These are phyloP conservation scores for Pyrrhoderma noxium DNA, from an alignment of 1,284 basidiomycete genomes.

Conservation along the genomic window DNA sequence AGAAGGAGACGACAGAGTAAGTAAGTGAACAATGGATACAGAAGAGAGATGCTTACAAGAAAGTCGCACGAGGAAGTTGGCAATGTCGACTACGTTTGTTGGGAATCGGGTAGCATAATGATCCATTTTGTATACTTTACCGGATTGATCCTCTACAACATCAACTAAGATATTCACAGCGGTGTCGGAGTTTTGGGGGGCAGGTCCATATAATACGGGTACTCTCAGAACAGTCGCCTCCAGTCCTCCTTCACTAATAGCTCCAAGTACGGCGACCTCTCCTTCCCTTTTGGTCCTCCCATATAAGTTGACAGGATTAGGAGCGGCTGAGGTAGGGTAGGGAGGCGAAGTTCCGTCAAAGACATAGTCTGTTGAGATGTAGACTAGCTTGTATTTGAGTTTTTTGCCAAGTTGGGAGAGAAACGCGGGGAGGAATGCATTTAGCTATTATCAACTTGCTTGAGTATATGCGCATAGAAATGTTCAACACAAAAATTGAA, in stretches of 20 bases:
- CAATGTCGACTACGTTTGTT: constrained; percentile 73
- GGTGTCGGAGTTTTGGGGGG: constrained; percentile 66
- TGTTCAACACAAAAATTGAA: background rate
- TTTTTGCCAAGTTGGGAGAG: constrained; percentile 53
- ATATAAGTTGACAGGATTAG: constrained; percentile 74
- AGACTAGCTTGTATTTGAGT: constrained; percentile 55
- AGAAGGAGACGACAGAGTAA: constrained; percentile 17
- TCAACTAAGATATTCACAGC: constrained; percentile 77
- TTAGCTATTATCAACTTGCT: constrained; percentile 43
- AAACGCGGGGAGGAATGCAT: constrained; percentile 54
- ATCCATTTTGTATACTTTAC: constrained; percentile 80
- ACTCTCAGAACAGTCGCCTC: constrained; percentile 64
- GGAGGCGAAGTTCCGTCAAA: constrained; percentile 80
- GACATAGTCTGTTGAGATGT: constrained; percentile 83
- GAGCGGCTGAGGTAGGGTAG: constrained; percentile 56
- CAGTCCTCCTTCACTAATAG: constrained; percentile 36
- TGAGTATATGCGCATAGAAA: background rate
- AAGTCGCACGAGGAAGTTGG: constrained; percentile 63
- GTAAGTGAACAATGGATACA: constrained; percentile 1
- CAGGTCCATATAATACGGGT: constrained; percentile 79
- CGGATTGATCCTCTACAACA: constrained; percentile 69
- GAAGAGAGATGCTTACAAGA: constrained; percentile 36
- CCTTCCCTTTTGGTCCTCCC: constrained; percentile 73
- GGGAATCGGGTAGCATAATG: constrained; percentile 79
- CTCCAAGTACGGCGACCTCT: constrained; percentile 55